Base-by-base conservation (phyloP, 192 early-diverging fungal genomes). In the Rhizoclosmatium globosum region DNA sequence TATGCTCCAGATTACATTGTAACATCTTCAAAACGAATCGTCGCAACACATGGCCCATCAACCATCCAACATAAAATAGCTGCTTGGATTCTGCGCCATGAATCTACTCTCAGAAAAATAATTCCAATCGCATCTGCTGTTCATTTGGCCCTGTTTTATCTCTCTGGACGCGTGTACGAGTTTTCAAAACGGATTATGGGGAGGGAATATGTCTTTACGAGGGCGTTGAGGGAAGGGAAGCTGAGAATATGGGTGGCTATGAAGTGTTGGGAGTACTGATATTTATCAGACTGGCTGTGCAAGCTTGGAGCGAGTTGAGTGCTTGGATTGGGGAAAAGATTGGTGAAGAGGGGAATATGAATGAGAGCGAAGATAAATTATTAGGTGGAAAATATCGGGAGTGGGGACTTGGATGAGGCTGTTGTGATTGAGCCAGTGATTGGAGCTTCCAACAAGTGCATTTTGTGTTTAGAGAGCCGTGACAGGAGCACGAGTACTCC, bases 91-190 rank as follows among this genome's bases (percentile, higher is more conserved):
- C 42, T 70, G 11, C 11, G 11, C 21, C 72, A 47, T n/a, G 74
- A 69, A 71, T 42, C 50, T 11, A 3, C 39, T 47, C 11, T 62
- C 7, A 56, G 72, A 39, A 62, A 9, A 17, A 21, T 39, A 7
- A n/a, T 74, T 44, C 59, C 72, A 15, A 23, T 74, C 4, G 19
- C 62, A 9, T 74, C 72, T n/a, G 46, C 92, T 50, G 71, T 92
- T 23, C 97, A 98, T 76, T 77, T 97, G 74, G 94, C 92, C 2
- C 74, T 95, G 21, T 98, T 98, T 85, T 98, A 98, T 81, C 93
- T 97, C 78, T 82, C 87, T 68, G 95, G 95, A 17, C 86, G 91
- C 0, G 96, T 93, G 78, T 96, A 98, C 77, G 84, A 88, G 47
- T 71, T 96, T 44, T 90, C 97, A 0, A 95, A 96, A 77, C 89